A percentile compares a stretch with the other conserved stretches of the same genome.
Conservation (phyloP, 139 green algal species). For the Astrephomene gubernaculifera region DNA sequence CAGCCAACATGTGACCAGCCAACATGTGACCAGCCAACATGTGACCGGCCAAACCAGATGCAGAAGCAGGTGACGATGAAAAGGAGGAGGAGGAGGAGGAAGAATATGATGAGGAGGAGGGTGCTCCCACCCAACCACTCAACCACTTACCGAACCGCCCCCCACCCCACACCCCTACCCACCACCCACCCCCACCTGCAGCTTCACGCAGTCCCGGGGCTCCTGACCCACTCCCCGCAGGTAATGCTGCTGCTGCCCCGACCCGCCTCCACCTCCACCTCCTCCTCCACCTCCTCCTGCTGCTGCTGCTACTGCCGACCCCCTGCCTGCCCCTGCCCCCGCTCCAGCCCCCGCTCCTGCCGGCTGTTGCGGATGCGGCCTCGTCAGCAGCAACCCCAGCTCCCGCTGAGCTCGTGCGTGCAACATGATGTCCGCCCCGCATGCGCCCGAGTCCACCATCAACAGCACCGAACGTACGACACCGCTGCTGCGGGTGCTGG, state of each 20-base stretch:
- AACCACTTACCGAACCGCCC: not conserved
- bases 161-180: not conserved
- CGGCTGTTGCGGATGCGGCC: too few relatives aligned
- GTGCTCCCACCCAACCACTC: too few relatives aligned
- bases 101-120: too few relatives aligned
- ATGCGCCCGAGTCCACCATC: constrained; percentile 67
- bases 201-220: constrained; percentile 23
- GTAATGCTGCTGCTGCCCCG: constrained; percentile 18
- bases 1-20: too few relatives aligned
- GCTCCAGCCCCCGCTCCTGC: not conserved
- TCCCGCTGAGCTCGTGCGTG: constrained; percentile 52
- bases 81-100: too few relatives aligned
- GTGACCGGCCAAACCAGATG: too few relatives aligned
- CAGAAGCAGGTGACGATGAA: too few relatives aligned
- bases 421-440: constrained; percentile 66
- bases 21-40: too few relatives aligned
- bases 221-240: constrained; percentile 38
- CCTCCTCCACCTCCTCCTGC: not conserved
- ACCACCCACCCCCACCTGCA: constrained; percentile 22
- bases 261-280: not conserved
- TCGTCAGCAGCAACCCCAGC: constrained; percentile 36
- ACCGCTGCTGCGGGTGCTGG: not conserved
- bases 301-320: not conserved
- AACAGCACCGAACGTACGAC: constrained; percentile 39
- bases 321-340: too few relatives aligned